phyloP scores from a whole-genome alignment of 495 filamentous ascomycete species.

The Xeromyces bisporus region DNA sequence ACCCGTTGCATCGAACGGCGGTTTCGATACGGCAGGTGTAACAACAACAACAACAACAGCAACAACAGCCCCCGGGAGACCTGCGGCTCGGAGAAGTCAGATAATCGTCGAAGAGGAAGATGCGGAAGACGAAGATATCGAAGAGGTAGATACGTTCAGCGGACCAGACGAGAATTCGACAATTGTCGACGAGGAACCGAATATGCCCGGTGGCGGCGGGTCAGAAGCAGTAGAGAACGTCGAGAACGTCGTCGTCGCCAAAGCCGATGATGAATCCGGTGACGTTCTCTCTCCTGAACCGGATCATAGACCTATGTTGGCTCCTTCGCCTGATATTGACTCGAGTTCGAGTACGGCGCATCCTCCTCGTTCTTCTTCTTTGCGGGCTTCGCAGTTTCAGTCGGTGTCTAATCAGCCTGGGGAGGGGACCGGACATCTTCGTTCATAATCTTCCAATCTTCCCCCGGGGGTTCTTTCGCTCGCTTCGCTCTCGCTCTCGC shows the following conservation, averaged over 20 bases:
- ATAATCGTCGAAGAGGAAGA: constrained; percentile 85
- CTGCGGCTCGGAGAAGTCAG: constrained; percentile 35
- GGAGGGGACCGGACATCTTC: too few species aligned
- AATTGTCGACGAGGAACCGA: constrained; percentile 32
- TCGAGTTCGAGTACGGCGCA: constrained; percentile 17
- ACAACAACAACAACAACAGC: constrained; percentile 33
- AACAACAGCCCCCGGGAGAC: constrained; percentile 40
- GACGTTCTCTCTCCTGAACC: constrained; percentile 8
- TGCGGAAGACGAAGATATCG: constrained; percentile 52
- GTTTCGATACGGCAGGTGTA: constrained; percentile 30
- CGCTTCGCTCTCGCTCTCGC: too few species aligned
- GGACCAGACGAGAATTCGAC: constrained; percentile 36
- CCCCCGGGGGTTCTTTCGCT: too few species aligned
- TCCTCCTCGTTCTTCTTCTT: constrained; percentile 25
- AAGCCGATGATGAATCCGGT: constrained; percentile 5
- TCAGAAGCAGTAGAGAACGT: constrained; percentile 1
- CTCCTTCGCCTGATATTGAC: constrained; percentile 20
- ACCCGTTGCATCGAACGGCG: constrained; percentile 19
- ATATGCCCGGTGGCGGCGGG: constrained; percentile 8
- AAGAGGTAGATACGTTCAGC: constrained; percentile 55
- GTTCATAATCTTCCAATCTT: too few species aligned
- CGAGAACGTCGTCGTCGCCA: too few species aligned
- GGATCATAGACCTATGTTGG: constrained; percentile 13
- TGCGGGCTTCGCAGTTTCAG: too few species aligned
- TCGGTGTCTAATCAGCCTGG: too few species aligned